Conservation (phyloP, 2,329 filamentous ascomycete species). For the Trichoderma cornu-damae region DNA sequence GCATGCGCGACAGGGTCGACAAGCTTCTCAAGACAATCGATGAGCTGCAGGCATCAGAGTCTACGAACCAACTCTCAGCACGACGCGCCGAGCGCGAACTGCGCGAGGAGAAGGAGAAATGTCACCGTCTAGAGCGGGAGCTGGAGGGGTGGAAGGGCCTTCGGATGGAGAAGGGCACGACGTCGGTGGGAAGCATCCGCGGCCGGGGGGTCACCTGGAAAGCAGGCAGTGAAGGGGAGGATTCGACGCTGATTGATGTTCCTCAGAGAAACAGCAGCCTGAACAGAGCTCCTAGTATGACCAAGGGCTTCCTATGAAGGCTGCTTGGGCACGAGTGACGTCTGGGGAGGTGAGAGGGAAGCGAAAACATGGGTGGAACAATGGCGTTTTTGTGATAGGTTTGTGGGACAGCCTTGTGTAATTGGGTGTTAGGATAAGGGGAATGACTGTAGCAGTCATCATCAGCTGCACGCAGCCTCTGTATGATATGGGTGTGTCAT, state of each 20-base stretch:
- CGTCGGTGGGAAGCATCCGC: slow-evolving; percentile 45
- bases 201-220: slow-evolving; percentile 34
- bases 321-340: neutral
- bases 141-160: slow-evolving; percentile 78
- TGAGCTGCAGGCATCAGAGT: slow-evolving; percentile 85
- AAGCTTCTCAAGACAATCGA: slow-evolving; percentile 88
- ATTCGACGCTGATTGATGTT: slow-evolving; percentile 44
- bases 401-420: slow-evolving; percentile 11
- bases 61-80: slow-evolving; percentile 70
- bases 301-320: slow-evolving; percentile 69
- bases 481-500: slow-evolving; percentile 15
- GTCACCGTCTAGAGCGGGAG: slow-evolving; percentile 77
- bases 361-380: slow-evolving; percentile 4
- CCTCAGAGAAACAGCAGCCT: slow-evolving; percentile 63
- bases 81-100: slow-evolving; percentile 86
- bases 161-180: slow-evolving; percentile 55
- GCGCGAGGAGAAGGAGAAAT: slow-evolving; percentile 80
- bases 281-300: slow-evolving; percentile 60
- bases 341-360: neutral
- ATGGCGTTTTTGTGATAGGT: slow-evolving; percentile 15
- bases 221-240: slow-evolving; percentile 38
- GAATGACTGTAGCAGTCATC: neutral
- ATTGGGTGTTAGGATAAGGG: slow-evolving; percentile 3
- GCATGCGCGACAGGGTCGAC: slow-evolving; percentile 85
- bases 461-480: slow-evolving; percentile 9